Percentiles rank a stretch among this genome's conserved stretches.
These are phyloP conservation scores for Luvunga scandens DNA, from an alignment of 345 rosid species.

Conservation along the genomic window DNA sequence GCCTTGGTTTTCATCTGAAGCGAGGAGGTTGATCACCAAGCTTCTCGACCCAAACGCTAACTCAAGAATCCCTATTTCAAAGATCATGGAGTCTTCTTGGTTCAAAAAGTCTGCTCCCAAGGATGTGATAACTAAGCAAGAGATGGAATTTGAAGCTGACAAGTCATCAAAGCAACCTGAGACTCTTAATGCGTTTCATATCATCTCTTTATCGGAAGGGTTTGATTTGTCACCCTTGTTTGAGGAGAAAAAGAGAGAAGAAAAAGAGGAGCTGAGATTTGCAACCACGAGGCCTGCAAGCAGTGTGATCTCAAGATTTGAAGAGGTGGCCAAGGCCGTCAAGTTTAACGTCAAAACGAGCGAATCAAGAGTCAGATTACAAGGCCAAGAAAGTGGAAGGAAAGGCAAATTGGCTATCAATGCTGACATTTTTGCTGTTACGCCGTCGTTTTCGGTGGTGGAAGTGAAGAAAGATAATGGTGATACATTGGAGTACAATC, in stretches of 20 bases:
- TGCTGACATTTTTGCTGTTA: constrained; percentile 74
- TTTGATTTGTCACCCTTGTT: constrained; percentile 84
- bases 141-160: constrained; percentile 32
- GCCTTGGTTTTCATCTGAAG: constrained; percentile 80
- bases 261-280: constrained; percentile 75
- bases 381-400: constrained; percentile 76
- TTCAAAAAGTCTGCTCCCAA: constrained; percentile 53
- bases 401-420: constrained; percentile 78
- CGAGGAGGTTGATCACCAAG: constrained; percentile 64
- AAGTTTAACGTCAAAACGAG: constrained; percentile 73
- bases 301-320: constrained; percentile 76
- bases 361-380: constrained; percentile 65
- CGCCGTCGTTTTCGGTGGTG: constrained; percentile 74
- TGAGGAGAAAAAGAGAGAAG: constrained; percentile 83
- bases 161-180: constrained; percentile 46
- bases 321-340: constrained; percentile 64
- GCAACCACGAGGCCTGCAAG: constrained; percentile 79
- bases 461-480: constrained; percentile 92
- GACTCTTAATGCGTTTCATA: constrained; percentile 82
- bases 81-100: constrained; percentile 80
- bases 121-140: constrained; percentile 20
- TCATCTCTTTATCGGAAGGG: constrained; percentile 82
- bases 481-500: constrained; percentile 83
- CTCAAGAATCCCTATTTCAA: constrained; percentile 46
- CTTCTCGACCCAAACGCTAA: constrained; percentile 87